Evolutionary conservation across 2,329 filamentous ascomycete species (phyloP).

Genomic region (Pseudogymnoascus sp.): DNA sequence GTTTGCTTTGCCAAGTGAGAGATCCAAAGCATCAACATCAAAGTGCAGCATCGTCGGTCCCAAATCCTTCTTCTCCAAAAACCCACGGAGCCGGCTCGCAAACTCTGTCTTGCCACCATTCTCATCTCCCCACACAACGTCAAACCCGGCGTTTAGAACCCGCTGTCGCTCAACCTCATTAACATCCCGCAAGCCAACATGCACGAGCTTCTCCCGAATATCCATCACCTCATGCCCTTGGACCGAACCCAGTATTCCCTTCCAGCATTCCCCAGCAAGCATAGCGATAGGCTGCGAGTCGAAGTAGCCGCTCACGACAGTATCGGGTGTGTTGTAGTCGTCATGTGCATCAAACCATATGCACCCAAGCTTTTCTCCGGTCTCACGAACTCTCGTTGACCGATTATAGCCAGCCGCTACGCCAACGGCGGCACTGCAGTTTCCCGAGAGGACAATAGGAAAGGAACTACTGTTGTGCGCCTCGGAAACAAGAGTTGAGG

Average conservation of each 20-base stretch:
- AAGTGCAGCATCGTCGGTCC: conserved; percentile 28
- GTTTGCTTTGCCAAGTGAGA: conserved; percentile 29
- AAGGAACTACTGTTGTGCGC: conserved; percentile 27
- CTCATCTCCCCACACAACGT: conserved; percentile 25
- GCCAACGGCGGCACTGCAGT: conserved; percentile 32
- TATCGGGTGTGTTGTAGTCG: conserved; percentile 32
- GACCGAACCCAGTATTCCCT: conserved; percentile 26
- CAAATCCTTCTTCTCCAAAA: conserved; percentile 13
- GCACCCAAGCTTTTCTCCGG: conserved; percentile 24
- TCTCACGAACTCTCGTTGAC: neutral
- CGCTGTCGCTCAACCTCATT: conserved; percentile 24
- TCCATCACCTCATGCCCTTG: conserved; percentile 22
- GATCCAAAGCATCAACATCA: conserved; percentile 31
- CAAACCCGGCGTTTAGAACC: conserved; percentile 27
- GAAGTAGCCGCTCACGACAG: conserved; percentile 31
- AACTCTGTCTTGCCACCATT: conserved; percentile 17
- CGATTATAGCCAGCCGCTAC: conserved; percentile 29
- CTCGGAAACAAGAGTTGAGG: conserved; percentile 26
- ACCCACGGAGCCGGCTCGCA: conserved; percentile 12
- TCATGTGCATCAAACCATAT: conserved; percentile 39
- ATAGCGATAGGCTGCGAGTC: conserved; percentile 32
- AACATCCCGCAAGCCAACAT: conserved; percentile 26
- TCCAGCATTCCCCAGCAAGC: conserved; percentile 29
- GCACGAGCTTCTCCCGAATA: conserved; percentile 20
- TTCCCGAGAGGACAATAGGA: conserved; percentile 33